phyloP scores from a whole-genome alignment of 1,139 yeast species.

The Diutina pseudorugosa region DNA sequence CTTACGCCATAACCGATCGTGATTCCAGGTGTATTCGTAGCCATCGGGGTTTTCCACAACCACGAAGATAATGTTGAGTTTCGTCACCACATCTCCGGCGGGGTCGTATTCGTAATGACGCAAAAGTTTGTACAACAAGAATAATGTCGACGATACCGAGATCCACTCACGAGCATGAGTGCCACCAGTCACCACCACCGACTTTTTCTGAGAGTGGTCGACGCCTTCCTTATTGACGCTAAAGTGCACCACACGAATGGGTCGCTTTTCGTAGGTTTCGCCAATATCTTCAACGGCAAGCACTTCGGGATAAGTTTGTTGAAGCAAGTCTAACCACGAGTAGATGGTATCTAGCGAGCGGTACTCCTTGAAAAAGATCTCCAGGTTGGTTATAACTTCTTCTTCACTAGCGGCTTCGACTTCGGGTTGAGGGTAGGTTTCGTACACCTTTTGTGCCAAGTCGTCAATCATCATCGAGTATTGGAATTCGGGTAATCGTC shows the following conservation, averaged over 20 bases:
- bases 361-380: conserved; percentile 57
- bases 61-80: conserved; percentile 58
- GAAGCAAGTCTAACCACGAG: conserved; percentile 55
- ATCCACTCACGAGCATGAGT: conserved; percentile 91
- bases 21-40: conserved; percentile 68
- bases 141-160: conserved; percentile 58
- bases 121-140: conserved; percentile 43
- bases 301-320: conserved; percentile 45
- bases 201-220: conserved; percentile 41
- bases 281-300: conserved; percentile 58
- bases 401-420: conserved; percentile 4
- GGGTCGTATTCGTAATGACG: conserved; percentile 33
- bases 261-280: conserved; percentile 60
- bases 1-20: conserved; percentile 80
- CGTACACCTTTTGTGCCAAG: conserved; percentile 41
- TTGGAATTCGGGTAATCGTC: background rate
- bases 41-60: conserved; percentile 92
- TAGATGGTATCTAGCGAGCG: conserved; percentile 58
- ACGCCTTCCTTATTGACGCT: conserved; percentile 30
- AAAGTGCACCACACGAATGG: conserved; percentile 53
- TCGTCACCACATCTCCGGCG: conserved; percentile 16
- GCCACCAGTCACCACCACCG: conserved; percentile 74
- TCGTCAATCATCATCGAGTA: conserved; percentile 11
- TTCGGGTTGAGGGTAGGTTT: conserved; percentile 33
- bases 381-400: conserved; percentile 13